Evolutionary conservation across 2,329 filamentous ascomycete species (phyloP), one percentile per base, ranked within the genome.

Genomic region (Microsporum ferrugineum): DNA sequence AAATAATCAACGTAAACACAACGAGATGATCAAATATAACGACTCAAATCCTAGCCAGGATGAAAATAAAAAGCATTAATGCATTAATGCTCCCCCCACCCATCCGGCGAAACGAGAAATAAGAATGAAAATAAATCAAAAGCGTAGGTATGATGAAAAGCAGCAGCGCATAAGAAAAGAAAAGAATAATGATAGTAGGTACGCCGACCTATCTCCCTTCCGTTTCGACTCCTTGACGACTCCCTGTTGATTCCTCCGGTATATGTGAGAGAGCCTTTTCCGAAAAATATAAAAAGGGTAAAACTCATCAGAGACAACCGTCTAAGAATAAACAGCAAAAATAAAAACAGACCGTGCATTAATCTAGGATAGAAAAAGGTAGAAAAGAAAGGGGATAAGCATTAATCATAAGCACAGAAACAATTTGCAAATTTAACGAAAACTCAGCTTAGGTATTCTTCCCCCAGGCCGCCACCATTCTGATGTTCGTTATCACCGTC

Each of bases 361-460:
- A 57, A 57, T 57, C 55, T 43, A 41, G 55, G 36, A 43, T 57
- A 17, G 60, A 58, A 63, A 58, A 63, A 23, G 14, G 33, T 17
- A n/a, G 17, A 62, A 65, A 59, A 29, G 62, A 58, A 41, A 58
- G 12, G 58, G 36, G 36, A 23, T 49, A 64, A 63, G 47, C 33
- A 41, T 38, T 34, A 41, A 34, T 49, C 49, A 33, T 53, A 47
- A 58, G 41, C 17, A 31, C 14, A 43, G 33, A 17, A 34, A 33
- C 14, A 8, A 12, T 17, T 31, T 23, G n/a, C 3, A 55, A 31
- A 3, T 34, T 34, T 2, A 17, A 55, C 5, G n/a, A 14, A 29
- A 45, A 47, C 57, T 63, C 56, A 65, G 41, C 59, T 67, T 57
- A 68, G 61, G 58, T 69, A 68, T 49, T 69, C 68, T 60, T 70